Conservation (phyloP, 208 protist genomes). For the Porcisia hertigi region DNA sequence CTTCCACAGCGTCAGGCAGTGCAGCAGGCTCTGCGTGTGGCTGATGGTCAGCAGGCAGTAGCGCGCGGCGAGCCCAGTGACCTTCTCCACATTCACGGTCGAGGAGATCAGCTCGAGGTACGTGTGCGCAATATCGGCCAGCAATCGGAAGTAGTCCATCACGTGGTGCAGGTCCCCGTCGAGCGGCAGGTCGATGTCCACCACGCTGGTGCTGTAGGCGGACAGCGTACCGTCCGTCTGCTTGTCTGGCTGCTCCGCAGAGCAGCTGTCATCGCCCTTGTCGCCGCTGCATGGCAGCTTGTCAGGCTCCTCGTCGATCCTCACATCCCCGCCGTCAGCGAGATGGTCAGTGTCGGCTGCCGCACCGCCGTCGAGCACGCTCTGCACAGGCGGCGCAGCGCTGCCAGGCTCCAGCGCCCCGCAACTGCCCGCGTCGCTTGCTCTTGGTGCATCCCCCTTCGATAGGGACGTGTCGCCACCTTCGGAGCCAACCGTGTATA, state of each 20-base stretch:
- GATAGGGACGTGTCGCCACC: no score
- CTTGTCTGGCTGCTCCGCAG: background rate
- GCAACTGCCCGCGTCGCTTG: background rate
- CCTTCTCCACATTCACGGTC: slow-evolving; percentile 10
- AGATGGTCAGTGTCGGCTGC: no score
- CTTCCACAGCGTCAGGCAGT: no score
- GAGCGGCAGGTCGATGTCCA: slow-evolving; percentile 26
- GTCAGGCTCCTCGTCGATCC: background rate
- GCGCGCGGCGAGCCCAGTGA: slow-evolving; percentile 17
- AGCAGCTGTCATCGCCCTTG: background rate
- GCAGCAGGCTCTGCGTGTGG: slow-evolving; percentile 32
- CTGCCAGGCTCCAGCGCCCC: background rate
- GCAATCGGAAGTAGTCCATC: slow-evolving; percentile 27
- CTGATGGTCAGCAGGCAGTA: slow-evolving; percentile 30
- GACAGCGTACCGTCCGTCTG: slow-evolving; percentile 1
- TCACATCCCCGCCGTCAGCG: background rate
- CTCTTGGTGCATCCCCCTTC: background rate
- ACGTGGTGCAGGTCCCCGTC: slow-evolving; percentile 19
- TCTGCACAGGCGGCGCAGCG: background rate
- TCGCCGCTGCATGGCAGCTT: no score
- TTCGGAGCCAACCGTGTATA: no score
- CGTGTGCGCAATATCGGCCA: slow-evolving; percentile 27
- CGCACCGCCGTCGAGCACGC: background rate
- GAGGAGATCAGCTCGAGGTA: slow-evolving; percentile 14
- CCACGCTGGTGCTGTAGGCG: background rate